Base-by-base conservation (phyloP, 495 filamentous ascomycete species). In the Tuber indicum region DNA sequence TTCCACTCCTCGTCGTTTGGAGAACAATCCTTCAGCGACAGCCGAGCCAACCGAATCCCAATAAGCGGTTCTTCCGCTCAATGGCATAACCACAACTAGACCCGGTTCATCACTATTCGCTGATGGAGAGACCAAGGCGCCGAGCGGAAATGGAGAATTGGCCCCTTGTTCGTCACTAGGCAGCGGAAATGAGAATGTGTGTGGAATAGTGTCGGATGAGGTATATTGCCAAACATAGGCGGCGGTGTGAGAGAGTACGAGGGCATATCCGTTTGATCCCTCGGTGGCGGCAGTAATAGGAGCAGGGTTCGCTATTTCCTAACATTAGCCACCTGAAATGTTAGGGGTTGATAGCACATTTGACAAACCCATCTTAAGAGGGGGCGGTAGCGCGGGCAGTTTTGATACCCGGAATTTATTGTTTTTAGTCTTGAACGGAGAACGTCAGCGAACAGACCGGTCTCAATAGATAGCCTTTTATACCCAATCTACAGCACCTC, bases 191-290 rank as follows among this genome's bases (percentile, higher is more conserved):
- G 88, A 89, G 78, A 93, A 92, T 43, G 90, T 90, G 80, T 94
- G 91, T 66, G 89, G 88, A 12, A 91, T 88, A 12, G 88, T 86
- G 41, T 88, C 87, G 21, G 89, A 87, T 7, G 90, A 86, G 26
- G 87, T 90, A 83, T 98, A 98, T 72, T 92, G 91, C 96, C 96
- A 99, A 70, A 97, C 89, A 62, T 93, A 88, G 72, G 94, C 96
- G 81, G 93, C 89, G 2, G 89, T 90, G 71, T 91, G 89, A 14
- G 94, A 96, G 72, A 97, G 86, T 49, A 89, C 90, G 47, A 98
- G 86, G 52, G 92, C 96, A 83, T 94, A 92, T 70, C 91, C 90
- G 72, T 87, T 88, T n/a, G 86, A 84, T 1, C 89, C 86, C 81
- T 91, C 78, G 10, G 74, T 84, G 77, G 73, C 66, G 14, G 84